Evolutionary conservation across 208 protist genomes (phyloP).

Genomic region (Acanthamoeba triangularis): DNA sequence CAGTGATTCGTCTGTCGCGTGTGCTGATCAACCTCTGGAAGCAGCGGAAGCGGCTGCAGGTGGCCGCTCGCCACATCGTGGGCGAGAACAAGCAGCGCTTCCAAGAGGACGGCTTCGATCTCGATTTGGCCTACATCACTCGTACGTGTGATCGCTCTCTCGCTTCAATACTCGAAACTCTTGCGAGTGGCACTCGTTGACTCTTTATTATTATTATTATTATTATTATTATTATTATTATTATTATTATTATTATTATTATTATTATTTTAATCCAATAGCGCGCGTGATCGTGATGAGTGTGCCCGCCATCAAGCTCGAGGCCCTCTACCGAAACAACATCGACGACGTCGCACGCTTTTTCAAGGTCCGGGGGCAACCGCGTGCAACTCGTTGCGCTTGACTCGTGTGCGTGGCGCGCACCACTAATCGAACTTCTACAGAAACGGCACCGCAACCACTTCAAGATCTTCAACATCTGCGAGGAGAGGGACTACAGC

Average conservation of each 20-base stretch:
- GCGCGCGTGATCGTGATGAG: conserved; percentile 70
- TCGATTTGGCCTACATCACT: conserved; percentile 84
- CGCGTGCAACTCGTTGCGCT: too few species aligned
- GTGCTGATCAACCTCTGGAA: conserved; percentile 19
- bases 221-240: too few species aligned
- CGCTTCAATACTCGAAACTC: too few species aligned
- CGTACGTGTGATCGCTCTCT: background rate
- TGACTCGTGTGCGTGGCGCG: too few species aligned
- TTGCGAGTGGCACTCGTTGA: too few species aligned
- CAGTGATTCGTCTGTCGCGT: conserved; percentile 10
- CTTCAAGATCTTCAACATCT: conserved; percentile 72
- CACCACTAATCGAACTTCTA: too few species aligned
- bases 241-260: too few species aligned
- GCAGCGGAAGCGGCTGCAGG: conserved; percentile 63
- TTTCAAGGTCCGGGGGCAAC: conserved; percentile 66
- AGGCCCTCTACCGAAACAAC: conserved; percentile 71
- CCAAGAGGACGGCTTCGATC: conserved; percentile 86
- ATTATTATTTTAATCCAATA: background rate
- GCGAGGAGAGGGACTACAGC: conserved; percentile 61
- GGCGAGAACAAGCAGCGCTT: conserved; percentile 87
- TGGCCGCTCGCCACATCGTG: conserved; percentile 79
- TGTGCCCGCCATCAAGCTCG: conserved; percentile 52
- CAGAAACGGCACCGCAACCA: conserved; percentile 49
- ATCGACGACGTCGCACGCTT: conserved; percentile 71
- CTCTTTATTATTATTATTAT: too few species aligned